Evolutionary conservation across 129 eudicot species (phyloP).

Genomic region (Centella asiatica): DNA sequence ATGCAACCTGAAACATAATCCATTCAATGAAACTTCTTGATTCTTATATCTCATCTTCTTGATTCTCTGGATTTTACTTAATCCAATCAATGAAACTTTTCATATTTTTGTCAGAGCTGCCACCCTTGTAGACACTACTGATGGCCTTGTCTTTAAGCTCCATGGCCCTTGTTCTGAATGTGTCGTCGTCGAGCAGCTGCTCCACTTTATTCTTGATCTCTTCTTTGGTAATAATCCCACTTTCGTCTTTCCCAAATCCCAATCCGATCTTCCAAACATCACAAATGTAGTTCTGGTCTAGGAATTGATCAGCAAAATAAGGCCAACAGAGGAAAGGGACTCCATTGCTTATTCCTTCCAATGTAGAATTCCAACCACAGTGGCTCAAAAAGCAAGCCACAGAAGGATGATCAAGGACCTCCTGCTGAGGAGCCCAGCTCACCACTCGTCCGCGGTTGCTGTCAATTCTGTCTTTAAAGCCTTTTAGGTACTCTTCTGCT

Average conservation of each 20-base stretch:
- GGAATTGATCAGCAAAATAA: constrained; percentile 43
- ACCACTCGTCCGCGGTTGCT: constrained; percentile 30
- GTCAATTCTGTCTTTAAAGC: constrained; percentile 18
- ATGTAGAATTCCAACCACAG: constrained; percentile 58
- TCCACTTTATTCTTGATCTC: constrained; percentile 26
- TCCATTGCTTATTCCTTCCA: constrained; percentile 48
- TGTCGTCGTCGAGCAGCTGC: constrained; percentile 8
- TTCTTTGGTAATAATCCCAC: constrained; percentile 11
- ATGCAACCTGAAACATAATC: no score
- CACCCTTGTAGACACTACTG: constrained; percentile 18
- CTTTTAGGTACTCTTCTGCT: constrained; percentile 7
- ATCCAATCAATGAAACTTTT: constrained; percentile 20
- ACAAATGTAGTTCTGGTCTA: constrained; percentile 38
- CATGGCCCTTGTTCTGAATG: constrained; percentile 18
- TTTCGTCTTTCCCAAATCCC: constrained; percentile 9
- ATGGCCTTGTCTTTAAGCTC: constrained; percentile 7
- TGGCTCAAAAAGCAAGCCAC: constrained; percentile 42
- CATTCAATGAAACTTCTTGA: no score
- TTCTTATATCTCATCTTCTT: neutral
- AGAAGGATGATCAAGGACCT: constrained; percentile 38
- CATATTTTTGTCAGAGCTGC: constrained; percentile 19
- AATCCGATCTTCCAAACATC: constrained; percentile 44
- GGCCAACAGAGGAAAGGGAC: constrained; percentile 52
- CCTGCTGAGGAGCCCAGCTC: constrained; percentile 58
- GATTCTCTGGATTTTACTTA: neutral